Conservation (phyloP, 1,284 basidiomycete species). For the Microbotryum scabiosae region DNA sequence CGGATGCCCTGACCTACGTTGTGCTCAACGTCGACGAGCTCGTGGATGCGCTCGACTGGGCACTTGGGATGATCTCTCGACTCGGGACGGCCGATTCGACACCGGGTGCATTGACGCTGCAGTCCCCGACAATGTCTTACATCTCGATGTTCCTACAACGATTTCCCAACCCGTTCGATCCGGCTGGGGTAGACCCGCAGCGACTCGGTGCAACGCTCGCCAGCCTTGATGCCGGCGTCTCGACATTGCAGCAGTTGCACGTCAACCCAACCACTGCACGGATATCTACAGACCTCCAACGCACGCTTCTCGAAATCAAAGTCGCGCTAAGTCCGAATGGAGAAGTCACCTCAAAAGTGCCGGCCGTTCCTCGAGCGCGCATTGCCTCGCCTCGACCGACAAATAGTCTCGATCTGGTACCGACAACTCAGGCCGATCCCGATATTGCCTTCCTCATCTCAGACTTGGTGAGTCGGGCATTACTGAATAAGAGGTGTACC, state of each 20-base stretch:
- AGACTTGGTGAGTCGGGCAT: neutral
- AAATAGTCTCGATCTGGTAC: neutral
- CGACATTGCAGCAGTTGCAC: neutral
- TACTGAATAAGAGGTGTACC: no score
- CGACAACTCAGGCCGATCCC: neutral
- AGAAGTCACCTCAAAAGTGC: no score
- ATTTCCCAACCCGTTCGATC: neutral
- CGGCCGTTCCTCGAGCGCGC: neutral
- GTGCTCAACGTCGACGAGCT: neutral
- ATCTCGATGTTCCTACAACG: neutral
- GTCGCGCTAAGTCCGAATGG: no score
- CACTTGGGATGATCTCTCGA: neutral
- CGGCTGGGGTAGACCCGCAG: no score
- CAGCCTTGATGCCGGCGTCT: neutral
- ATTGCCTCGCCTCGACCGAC: neutral
- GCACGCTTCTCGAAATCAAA: neutral
- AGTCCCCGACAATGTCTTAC: neutral
- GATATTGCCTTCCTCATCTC: conserved; percentile 4
- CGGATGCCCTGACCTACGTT: neutral
- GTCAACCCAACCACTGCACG: neutral
- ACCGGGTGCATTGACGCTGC: neutral
- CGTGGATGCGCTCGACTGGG: neutral
- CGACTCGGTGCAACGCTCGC: no score
- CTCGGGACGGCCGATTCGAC: neutral
- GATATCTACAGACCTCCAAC: neutral